Conservation (phyloP, 257 asterid genomes). For the Echites panduratus region DNA sequence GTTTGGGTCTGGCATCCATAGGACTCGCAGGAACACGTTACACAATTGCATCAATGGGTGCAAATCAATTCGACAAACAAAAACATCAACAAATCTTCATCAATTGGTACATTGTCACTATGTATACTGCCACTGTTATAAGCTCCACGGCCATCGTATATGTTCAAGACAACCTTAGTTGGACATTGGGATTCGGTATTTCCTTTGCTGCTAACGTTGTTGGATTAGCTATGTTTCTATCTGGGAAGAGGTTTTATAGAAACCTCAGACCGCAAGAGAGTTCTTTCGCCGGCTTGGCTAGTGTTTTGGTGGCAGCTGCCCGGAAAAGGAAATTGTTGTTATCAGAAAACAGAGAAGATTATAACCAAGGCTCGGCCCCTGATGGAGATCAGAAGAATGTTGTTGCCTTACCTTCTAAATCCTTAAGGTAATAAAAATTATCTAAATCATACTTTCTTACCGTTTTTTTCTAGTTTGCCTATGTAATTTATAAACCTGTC, state of each 20-base stretch:
- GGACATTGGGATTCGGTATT: constrained; percentile 30
- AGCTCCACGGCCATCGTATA: constrained; percentile 28
- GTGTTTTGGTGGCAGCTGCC: constrained; percentile 46
- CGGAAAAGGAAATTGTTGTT: constrained; percentile 35
- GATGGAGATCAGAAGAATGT: constrained; percentile 9
- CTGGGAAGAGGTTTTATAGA: constrained; percentile 26
- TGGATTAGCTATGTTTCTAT: constrained; percentile 23
- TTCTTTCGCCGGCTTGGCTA: constrained; percentile 50
- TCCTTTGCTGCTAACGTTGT: constrained; percentile 21
- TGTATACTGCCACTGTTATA: constrained; percentile 21
- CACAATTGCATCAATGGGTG: constrained; percentile 35
- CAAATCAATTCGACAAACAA: constrained; percentile 26
- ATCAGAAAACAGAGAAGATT: constrained; percentile 33
- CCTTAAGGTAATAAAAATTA: constrained; percentile 18
- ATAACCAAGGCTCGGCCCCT: constrained; percentile 27
- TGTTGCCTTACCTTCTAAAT: constrained; percentile 19
- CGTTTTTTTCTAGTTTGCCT: too few species aligned
- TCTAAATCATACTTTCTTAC: too few species aligned
- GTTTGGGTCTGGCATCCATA: constrained; percentile 22
- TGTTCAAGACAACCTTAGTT: constrained; percentile 31
- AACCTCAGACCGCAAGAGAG: constrained; percentile 43
- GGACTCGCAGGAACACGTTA: constrained; percentile 34
- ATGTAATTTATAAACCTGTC: too few species aligned
- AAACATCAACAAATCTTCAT: constrained; percentile 26
- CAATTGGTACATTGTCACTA: constrained; percentile 30